Conservation (phyloP, 768 basidiomycete genomes). For the Lactifluus subvellereus region DNA sequence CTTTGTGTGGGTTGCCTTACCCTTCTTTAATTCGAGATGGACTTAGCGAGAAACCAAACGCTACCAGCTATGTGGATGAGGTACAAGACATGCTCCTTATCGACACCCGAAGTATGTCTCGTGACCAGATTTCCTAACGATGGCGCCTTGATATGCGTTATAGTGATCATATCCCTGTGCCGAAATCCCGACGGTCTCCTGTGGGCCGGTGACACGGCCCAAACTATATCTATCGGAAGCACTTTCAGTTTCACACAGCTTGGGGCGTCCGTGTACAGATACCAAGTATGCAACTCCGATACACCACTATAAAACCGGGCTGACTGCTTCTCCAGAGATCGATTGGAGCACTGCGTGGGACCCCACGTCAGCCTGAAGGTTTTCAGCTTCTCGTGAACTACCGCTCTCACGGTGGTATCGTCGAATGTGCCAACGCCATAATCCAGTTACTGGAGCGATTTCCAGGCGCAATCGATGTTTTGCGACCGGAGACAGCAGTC, state of each 20-base stretch:
- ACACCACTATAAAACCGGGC: neutral
- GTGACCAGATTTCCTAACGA: neutral
- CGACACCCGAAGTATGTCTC: constrained; percentile 48
- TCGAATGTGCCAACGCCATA: constrained; percentile 61
- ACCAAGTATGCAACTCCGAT: constrained; percentile 43
- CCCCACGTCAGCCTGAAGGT: constrained; percentile 30
- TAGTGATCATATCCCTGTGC: constrained; percentile 61
- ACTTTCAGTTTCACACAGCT: constrained; percentile 67
- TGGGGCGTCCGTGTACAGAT: constrained; percentile 56
- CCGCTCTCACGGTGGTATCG: constrained; percentile 67
- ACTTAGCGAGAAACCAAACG: neutral
- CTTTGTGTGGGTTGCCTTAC: constrained; percentile 41
- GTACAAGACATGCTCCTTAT: constrained; percentile 67
- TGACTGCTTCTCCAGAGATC: neutral
- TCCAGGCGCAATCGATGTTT: constrained; percentile 53
- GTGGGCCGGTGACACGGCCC: constrained; percentile 78
- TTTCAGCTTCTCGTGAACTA: constrained; percentile 64
- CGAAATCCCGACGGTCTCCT: constrained; percentile 60
- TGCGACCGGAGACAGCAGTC: constrained; percentile 50
- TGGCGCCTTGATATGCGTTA: neutral
- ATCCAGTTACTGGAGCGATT: constrained; percentile 53
- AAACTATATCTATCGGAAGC: constrained; percentile 68
- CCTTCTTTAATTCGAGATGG: neutral
- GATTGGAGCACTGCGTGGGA: constrained; percentile 2
- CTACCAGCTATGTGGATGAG: constrained; percentile 61